Evolutionary conservation across 768 basidiomycete species (phyloP).

Genomic region (Trametes cingulata): DNA sequence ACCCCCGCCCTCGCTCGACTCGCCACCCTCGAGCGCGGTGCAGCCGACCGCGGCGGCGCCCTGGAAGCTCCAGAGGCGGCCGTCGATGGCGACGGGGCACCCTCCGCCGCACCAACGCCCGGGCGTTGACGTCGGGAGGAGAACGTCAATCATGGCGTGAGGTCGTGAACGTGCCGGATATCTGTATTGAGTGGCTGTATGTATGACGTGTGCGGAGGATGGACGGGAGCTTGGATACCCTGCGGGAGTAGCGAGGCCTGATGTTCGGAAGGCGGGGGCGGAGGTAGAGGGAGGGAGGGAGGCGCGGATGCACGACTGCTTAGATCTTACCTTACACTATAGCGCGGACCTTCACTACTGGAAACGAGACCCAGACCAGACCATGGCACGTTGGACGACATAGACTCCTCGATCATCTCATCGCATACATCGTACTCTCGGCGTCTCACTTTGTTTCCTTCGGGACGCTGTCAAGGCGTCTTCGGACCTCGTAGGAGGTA

Average conservation of each 20-base stretch:
- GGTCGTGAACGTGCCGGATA: not conserved
- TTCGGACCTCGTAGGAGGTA: no score
- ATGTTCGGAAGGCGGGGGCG: not conserved
- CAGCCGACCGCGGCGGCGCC: not conserved
- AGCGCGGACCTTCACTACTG: not conserved
- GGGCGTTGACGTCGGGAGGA: not conserved
- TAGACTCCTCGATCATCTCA: no score
- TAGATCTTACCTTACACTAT: slow-evolving; percentile 2
- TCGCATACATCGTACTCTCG: no score
- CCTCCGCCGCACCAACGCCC: slow-evolving; percentile 17
- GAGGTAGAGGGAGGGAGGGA: not conserved
- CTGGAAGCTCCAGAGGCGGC: slow-evolving; percentile 2
- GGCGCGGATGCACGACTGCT: not conserved
- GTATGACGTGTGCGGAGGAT: not conserved
- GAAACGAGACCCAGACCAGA: not conserved
- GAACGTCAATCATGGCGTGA: slow-evolving; percentile 17
- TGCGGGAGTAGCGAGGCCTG: not conserved
- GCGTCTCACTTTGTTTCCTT: no score
- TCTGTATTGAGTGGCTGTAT: not conserved
- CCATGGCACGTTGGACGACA: not conserved
- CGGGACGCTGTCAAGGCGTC: no score
- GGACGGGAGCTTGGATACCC: not conserved
- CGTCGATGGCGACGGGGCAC: slow-evolving; percentile 24
- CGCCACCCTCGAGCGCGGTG: slow-evolving; percentile 31
- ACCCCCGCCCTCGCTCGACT: slow-evolving; percentile 42